Conservation (phyloP, 805 yeast genomes). For the Ogataea minuta region DNA sequence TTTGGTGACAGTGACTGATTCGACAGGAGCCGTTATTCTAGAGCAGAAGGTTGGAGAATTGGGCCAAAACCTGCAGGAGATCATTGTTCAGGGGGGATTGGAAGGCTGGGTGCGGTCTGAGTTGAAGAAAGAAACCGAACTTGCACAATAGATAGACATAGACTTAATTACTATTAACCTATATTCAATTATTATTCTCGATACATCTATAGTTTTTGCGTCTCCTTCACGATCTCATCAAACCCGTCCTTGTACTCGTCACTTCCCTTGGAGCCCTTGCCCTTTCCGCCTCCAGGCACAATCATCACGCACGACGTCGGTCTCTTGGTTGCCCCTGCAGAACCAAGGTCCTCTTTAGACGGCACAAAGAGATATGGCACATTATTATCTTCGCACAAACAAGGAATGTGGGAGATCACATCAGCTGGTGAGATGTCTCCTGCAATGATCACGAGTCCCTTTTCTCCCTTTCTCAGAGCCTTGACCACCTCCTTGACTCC, state of each 20-base stretch:
- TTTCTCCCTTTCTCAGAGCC: conserved; percentile 96
- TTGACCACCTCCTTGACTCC: conserved; percentile 99
- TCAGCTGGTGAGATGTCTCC: conserved; percentile 98
- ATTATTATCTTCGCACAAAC: conserved; percentile 88
- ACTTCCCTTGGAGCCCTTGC: conserved; percentile 70
- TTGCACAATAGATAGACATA: neutral
- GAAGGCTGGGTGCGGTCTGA: conserved; percentile 97
- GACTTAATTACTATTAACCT: neutral
- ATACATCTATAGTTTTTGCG: conserved; percentile 42
- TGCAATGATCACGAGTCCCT: conserved; percentile 93
- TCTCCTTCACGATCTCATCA: conserved; percentile 94
- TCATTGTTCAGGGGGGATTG: conserved; percentile 93
- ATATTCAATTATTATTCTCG: neutral
- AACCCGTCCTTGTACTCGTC: conserved; percentile 87
- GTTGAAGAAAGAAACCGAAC: conserved; percentile 35
- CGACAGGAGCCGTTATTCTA: conserved; percentile 57
- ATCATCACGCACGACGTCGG: conserved; percentile 98
- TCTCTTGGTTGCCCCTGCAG: conserved; percentile 98
- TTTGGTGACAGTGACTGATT: conserved; percentile 72
- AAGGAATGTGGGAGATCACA: conserved; percentile 96
- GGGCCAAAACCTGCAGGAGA: conserved; percentile 93
- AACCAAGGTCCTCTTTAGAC: conserved; percentile 96
- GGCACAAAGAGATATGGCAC: conserved; percentile 95
- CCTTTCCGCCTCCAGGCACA: conserved; percentile 94
- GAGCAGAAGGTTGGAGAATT: conserved; percentile 92